Evolutionary conservation across 257 asterid genomes (phyloP), one percentile per base, ranked within the genome.

Genomic region (Petrea volubilis): DNA sequence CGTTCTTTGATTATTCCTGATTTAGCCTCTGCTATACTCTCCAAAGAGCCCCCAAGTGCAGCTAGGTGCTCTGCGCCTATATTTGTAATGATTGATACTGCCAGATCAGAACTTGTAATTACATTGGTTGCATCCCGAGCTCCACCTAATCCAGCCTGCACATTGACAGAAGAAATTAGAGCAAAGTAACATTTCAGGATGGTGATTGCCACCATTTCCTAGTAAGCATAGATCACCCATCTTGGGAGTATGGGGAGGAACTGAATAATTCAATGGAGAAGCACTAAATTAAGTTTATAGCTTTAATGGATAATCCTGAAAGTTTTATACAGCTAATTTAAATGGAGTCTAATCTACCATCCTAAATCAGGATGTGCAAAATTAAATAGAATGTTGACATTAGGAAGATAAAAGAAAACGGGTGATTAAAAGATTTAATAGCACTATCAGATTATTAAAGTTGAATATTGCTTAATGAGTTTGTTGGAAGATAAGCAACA

Each of bases 111-210:
- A 68, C 85, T 79, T 10, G 77, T 69, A 70, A 94, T 84, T 52
- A 94, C 83, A 86, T 94, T 94, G 67, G 99, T 94, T 62, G 99
- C 99, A 86, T 94, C 99, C 18, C 97, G 87, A 56, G 97, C 90
- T 65, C 99, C 99, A 41, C 99, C 99, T 70, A 89, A 78, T 69
- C 96, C 96, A 62, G 95, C 89, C 97, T 86, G 73, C 8, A 73
- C 64, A 58, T 67, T 46, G 61, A 17, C 50, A 15, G 55, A 70
- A 72, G 41, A 60, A 73, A 74, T 67, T 49, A 51, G 51, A 66
- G 36, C 25, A 31, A 14, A n/a, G 50, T 31, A 61, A 50, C 31
- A 58, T 27, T 25, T 38, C 38, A 56, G 46, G 46, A 62, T 20
- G 21, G 20, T 4, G 20, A 57, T 25, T 47, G 23, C 34, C 64